Conservation (phyloP, 2,329 filamentous ascomycete genomes). For the Coleophoma eucalyptorum region DNA sequence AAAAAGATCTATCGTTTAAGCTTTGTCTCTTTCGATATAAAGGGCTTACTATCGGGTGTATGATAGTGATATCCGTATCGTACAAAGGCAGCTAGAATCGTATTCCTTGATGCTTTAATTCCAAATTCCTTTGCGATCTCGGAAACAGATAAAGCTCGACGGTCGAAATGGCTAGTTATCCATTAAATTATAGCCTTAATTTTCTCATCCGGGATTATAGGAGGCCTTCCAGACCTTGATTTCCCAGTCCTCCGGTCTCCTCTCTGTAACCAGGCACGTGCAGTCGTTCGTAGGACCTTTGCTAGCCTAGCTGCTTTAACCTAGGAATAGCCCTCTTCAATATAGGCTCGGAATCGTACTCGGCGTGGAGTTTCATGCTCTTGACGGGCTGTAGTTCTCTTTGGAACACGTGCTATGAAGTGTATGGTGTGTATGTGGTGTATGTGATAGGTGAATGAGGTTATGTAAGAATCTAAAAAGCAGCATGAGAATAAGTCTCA, state of each 20-base stretch:
- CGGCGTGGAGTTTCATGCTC: no score
- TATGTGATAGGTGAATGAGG: no score
- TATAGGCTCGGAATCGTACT: no score
- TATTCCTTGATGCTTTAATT: neutral
- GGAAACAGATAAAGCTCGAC: neutral
- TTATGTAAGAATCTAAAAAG: no score
- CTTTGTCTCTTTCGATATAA: neutral
- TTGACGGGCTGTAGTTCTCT: no score
- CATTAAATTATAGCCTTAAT: neutral
- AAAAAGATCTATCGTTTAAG: neutral
- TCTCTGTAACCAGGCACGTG: neutral
- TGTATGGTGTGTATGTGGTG: no score
- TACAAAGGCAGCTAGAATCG: constrained; percentile 2
- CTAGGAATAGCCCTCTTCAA: neutral
- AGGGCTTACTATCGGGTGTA: neutral
- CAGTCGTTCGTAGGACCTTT: neutral
- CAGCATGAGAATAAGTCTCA: no score
- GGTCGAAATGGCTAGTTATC: neutral
- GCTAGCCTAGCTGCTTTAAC: neutral
- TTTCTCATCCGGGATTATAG: no score
- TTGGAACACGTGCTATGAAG: no score
- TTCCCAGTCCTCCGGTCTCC: constrained; percentile 1
- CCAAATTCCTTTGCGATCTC: neutral
- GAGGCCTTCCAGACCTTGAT: no score
- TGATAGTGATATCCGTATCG: neutral